Percentiles rank a stretch among this genome's conserved stretches.
These are phyloP conservation scores for Penicillium angulare DNA, from an alignment of 495 filamentous ascomycete genomes.

Conservation along the genomic window DNA sequence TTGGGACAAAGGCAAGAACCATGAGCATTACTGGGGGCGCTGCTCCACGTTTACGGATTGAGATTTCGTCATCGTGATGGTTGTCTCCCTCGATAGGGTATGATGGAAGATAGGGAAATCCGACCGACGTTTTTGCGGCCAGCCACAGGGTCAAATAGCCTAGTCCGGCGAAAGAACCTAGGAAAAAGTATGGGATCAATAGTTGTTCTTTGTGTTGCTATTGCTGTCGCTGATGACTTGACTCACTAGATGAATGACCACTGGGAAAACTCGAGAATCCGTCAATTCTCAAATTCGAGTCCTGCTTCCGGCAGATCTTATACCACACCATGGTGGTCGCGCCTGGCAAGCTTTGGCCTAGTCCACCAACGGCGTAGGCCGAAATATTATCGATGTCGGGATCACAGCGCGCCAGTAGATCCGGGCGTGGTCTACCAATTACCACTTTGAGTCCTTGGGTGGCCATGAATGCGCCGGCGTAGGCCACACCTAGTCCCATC, in stretches of 20 bases:
- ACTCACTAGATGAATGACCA: constrained; percentile 66
- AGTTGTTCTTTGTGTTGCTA: background rate
- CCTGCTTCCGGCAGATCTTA: constrained; percentile 51
- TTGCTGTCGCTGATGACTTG: background rate
- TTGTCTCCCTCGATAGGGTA: constrained; percentile 27
- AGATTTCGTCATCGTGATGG: constrained; percentile 20
- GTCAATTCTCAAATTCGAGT: constrained; percentile 44
- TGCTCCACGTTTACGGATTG: constrained; percentile 49
- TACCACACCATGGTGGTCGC: constrained; percentile 50
- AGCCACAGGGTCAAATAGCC: constrained; percentile 64
- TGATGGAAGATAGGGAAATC: constrained; percentile 57
- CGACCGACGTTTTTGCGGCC: constrained; percentile 60
- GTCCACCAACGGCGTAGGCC: constrained; percentile 46
- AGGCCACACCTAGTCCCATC: constrained; percentile 58
- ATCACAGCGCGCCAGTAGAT: constrained; percentile 60
- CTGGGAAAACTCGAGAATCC: constrained; percentile 68
- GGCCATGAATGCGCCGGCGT: constrained; percentile 55
- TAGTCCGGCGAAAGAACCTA: constrained; percentile 62
- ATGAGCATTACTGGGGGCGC: constrained; percentile 60
- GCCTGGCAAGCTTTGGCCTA: constrained; percentile 41
- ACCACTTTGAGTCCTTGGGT: constrained; percentile 64
- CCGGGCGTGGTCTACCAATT: constrained; percentile 63
- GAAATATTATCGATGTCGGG: constrained; percentile 49
- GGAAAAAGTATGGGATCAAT: background rate
- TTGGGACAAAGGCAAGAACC: constrained; percentile 54